Conservation (phyloP, 371 early-diverging fungal species). For the Entomophthora muscae region DNA sequence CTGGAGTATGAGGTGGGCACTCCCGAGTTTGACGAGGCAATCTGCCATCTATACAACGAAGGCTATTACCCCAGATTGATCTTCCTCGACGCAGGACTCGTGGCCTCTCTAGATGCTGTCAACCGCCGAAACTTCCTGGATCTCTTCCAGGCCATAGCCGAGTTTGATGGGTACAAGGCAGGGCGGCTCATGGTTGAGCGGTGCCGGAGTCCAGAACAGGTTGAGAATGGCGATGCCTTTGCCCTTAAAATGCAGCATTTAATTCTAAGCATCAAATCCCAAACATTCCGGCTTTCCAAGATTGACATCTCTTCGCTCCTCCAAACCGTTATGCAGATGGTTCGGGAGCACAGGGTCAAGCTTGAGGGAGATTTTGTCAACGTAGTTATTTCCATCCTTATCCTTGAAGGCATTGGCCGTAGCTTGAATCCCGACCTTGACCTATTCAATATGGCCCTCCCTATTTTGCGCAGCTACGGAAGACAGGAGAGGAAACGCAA, state of each 20-base stretch:
- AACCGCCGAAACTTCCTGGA: slow-evolving; percentile 77
- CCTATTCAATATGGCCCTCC: slow-evolving; percentile 62
- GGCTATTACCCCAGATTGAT: slow-evolving; percentile 61
- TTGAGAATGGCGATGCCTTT: slow-evolving; percentile 57
- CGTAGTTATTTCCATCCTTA: slow-evolving; percentile 70
- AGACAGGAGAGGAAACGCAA: slow-evolving; percentile 31
- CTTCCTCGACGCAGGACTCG: slow-evolving; percentile 83
- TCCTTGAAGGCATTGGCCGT: slow-evolving; percentile 87
- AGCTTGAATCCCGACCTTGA: slow-evolving; percentile 81
- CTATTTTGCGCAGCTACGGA: slow-evolving; percentile 50
- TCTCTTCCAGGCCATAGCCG: slow-evolving; percentile 67
- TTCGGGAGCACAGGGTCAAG: slow-evolving; percentile 75
- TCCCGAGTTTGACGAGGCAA: slow-evolving; percentile 26
- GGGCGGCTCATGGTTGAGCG: slow-evolving; percentile 78
- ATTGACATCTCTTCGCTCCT: slow-evolving; percentile 66
- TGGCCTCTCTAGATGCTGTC: slow-evolving; percentile 44
- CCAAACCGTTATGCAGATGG: slow-evolving; percentile 57
- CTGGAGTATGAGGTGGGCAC: slow-evolving; percentile 15
- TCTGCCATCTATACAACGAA: slow-evolving; percentile 28
- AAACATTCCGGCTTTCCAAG: slow-evolving; percentile 58
- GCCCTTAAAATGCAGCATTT: slow-evolving; percentile 55
- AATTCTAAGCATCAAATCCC: slow-evolving; percentile 39
- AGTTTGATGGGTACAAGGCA: slow-evolving; percentile 64
- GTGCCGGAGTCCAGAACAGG: slow-evolving; percentile 52
- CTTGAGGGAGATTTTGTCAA: slow-evolving; percentile 89